Evolutionary conservation across 2,329 filamentous ascomycete genomes (phyloP).

Genomic region (Byssochlamys sp.): DNA sequence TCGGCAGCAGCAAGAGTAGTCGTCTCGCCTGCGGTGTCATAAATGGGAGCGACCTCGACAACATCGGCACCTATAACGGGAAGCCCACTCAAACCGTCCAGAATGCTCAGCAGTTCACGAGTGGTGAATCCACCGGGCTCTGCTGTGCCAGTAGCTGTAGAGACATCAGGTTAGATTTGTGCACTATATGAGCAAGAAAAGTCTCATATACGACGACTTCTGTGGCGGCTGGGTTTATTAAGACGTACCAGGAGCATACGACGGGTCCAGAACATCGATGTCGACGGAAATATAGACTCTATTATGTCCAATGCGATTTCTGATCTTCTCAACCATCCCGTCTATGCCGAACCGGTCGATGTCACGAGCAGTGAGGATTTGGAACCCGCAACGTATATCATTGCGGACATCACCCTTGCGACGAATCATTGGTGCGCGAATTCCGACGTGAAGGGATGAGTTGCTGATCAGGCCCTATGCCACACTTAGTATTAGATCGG

Average conservation of each 20-base stretch:
- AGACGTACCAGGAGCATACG: conserved; percentile 40
- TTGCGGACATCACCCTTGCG: conserved; percentile 43
- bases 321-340: conserved; percentile 41
- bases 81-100: conserved; percentile 44
- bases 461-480: conserved; percentile 42
- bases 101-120: conserved; percentile 44
- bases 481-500: neutral
- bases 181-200: neutral
- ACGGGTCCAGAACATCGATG: conserved; percentile 49
- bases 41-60: conserved; percentile 48
- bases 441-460: conserved; percentile 48
- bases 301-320: conserved; percentile 36
- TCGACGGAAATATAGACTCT: conserved; percentile 49
- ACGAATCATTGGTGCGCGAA: conserved; percentile 43
- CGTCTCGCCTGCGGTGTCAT: conserved; percentile 46
- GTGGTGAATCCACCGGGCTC: conserved; percentile 49
- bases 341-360: conserved; percentile 41
- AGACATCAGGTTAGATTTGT: neutral
- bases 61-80: conserved; percentile 47
- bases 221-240: neutral
- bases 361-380: conserved; percentile 44
- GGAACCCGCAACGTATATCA: conserved; percentile 46
- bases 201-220: neutral
- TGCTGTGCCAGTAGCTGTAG: conserved; percentile 43
- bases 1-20: conserved; percentile 47